Conservation (phyloP, 768 basidiomycete species). For the Dioszegia crocea region DNA sequence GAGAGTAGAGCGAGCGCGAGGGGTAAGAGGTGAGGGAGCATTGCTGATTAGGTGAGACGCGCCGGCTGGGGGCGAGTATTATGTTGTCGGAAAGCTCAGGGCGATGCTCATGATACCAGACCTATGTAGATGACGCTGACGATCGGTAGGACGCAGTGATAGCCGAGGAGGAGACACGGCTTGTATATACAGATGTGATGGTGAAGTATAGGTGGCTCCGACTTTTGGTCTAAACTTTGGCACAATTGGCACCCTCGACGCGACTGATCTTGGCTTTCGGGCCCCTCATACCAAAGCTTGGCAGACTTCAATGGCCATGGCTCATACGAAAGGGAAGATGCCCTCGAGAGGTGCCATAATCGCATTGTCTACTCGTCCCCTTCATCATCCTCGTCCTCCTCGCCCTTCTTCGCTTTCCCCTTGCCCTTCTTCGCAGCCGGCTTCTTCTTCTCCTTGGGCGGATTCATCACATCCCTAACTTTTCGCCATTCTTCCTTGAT, state of each 20-base stretch:
- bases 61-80: too few relatives aligned
- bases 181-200: too few relatives aligned
- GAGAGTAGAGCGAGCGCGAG: not conserved
- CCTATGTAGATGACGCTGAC: too few relatives aligned
- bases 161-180: not conserved
- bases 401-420: conserved; percentile 20
- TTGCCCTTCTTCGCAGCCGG: conserved; percentile 20
- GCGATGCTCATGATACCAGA: not conserved
- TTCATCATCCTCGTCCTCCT: conserved; percentile 24
- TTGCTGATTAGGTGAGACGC: too few relatives aligned
- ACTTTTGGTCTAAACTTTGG: too few relatives aligned
- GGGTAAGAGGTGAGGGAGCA: not conserved
- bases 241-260: not conserved
- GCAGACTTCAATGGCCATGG: too few relatives aligned
- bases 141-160: too few relatives aligned
- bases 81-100: too few relatives aligned
- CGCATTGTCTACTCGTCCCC: not conserved
- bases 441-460: conserved; percentile 30
- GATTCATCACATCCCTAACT: conserved; percentile 37
- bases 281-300: not conserved
- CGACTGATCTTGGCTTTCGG: conserved; percentile 10
- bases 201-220: too few relatives aligned
- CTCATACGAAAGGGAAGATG: too few relatives aligned
- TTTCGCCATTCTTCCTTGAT: conserved; percentile 36
- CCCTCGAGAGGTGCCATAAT: not conserved